These are phyloP conservation scores for Aspergillus viridinutans DNA, from an alignment of 2,329 filamentous ascomycete species.

Conservation along the genomic window DNA sequence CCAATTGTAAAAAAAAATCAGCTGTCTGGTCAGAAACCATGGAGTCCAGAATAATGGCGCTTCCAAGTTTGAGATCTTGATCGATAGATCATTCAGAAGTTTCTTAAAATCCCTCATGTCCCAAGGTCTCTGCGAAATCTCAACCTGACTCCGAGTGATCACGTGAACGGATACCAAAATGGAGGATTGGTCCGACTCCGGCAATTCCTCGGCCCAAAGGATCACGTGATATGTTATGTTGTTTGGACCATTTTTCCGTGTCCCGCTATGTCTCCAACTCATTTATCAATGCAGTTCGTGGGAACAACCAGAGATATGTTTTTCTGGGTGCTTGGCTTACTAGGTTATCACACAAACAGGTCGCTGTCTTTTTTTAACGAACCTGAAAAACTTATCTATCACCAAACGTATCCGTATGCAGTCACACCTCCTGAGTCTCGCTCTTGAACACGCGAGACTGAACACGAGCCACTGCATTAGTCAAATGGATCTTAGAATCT, in stretches of 20 bases:
- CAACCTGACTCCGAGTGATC: too few species aligned
- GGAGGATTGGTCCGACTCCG: not conserved
- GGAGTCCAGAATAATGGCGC: not conserved
- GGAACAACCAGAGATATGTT: too few species aligned
- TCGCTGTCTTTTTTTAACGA: not conserved
- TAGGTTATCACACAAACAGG: too few species aligned
- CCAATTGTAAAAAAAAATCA: too few species aligned
- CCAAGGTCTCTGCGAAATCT: too few species aligned
- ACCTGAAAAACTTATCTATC: not conserved
- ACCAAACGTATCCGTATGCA: not conserved
- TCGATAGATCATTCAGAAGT: not conserved
- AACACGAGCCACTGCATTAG: not conserved
- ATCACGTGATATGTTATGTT: too few species aligned
- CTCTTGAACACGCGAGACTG: too few species aligned
- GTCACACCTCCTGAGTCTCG: too few species aligned
- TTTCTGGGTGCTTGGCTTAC: too few species aligned
- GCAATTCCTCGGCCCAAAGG: not conserved
- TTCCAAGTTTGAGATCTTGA: not conserved
- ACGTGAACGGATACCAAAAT: not conserved
- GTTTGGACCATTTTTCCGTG: too few species aligned
- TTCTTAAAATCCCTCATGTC: not conserved
- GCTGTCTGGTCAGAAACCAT: not conserved
- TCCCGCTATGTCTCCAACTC: too few species aligned
- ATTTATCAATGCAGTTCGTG: too few species aligned
- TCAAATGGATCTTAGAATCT: not conserved